A percentile compares a stretch with the other conserved stretches of the same genome.
Conservation (phyloP, 352 stramenopile species). For the Pythium rhizo-oryzae region DNA sequence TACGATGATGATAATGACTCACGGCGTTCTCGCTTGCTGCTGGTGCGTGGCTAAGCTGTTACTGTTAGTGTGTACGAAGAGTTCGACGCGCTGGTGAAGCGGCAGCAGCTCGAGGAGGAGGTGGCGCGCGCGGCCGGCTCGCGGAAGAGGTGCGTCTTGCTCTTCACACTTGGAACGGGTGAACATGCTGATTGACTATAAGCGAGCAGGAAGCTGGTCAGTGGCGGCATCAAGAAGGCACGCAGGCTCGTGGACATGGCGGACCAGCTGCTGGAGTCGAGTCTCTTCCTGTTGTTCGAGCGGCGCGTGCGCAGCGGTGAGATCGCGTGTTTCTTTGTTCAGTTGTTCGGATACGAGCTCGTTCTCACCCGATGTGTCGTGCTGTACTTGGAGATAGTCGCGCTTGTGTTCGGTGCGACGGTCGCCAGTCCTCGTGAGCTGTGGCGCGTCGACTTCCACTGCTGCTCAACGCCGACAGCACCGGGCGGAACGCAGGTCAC, state of each 20-base stretch:
- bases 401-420: slow-evolving; percentile 59
- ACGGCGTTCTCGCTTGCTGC: background rate
- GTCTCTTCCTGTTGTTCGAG: slow-evolving; percentile 43
- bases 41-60: background rate
- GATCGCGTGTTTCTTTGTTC: background rate
- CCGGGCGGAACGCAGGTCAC: background rate
- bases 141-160: slow-evolving; percentile 10
- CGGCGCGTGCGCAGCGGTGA: slow-evolving; percentile 15
- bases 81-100: slow-evolving; percentile 32
- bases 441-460: slow-evolving; percentile 52
- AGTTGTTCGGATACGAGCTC: background rate
- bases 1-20: slow-evolving; percentile 12
- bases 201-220: slow-evolving; percentile 31
- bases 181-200: background rate
- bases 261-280: slow-evolving; percentile 35
- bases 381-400: slow-evolving; percentile 25
- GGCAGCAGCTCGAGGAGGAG: slow-evolving; percentile 28
- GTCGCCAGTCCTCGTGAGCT: slow-evolving; percentile 56
- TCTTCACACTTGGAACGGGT: background rate
- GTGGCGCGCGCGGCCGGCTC: slow-evolving; percentile 7
- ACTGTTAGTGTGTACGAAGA: slow-evolving; percentile 52
- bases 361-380: too few relatives aligned
- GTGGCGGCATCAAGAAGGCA: slow-evolving; percentile 49
- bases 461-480: background rate
- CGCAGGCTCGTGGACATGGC: slow-evolving; percentile 45